phyloP scores from a whole-genome alignment of 2,329 filamentous ascomycete species.

The Lasiodiplodia gonubiensis region DNA sequence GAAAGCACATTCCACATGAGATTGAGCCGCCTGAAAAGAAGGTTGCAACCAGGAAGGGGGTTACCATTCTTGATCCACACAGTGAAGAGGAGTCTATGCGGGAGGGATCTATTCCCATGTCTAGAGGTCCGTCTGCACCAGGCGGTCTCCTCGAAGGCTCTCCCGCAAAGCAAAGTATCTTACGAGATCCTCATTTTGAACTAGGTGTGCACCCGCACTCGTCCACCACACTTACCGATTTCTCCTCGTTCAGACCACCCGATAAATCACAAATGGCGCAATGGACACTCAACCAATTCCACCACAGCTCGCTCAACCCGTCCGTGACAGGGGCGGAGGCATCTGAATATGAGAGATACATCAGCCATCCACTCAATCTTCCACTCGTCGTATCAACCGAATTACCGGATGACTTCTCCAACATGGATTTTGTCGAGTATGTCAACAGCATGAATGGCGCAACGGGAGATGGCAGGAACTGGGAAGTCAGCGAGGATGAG shows the following conservation, averaged over 20 bases:
- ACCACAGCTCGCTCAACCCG: constrained; percentile 84
- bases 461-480: constrained; percentile 55
- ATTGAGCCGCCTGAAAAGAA: constrained; percentile 63
- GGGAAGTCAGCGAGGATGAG: constrained; percentile 66
- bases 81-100: constrained; percentile 40
- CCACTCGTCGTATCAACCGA: constrained; percentile 79
- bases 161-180: constrained; percentile 48
- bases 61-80: constrained; percentile 70
- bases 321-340: constrained; percentile 77
- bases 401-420: constrained; percentile 60
- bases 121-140: constrained; percentile 32
- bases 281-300: constrained; percentile 86
- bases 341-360: constrained; percentile 86
- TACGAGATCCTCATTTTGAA: constrained; percentile 48
- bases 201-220: constrained; percentile 34
- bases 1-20: constrained; percentile 48
- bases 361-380: constrained; percentile 86
- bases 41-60: constrained; percentile 65
- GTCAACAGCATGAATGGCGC: constrained; percentile 71
- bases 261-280: constrained; percentile 85
- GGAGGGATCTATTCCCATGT: constrained; percentile 7
- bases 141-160: constrained; percentile 39
- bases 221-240: constrained; percentile 35
- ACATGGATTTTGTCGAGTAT: constrained; percentile 79
- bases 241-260: constrained; percentile 55